These are phyloP conservation scores for Arthroderma sp. DNA, from an alignment of 2,329 filamentous ascomycete species.

Conservation along the genomic window DNA sequence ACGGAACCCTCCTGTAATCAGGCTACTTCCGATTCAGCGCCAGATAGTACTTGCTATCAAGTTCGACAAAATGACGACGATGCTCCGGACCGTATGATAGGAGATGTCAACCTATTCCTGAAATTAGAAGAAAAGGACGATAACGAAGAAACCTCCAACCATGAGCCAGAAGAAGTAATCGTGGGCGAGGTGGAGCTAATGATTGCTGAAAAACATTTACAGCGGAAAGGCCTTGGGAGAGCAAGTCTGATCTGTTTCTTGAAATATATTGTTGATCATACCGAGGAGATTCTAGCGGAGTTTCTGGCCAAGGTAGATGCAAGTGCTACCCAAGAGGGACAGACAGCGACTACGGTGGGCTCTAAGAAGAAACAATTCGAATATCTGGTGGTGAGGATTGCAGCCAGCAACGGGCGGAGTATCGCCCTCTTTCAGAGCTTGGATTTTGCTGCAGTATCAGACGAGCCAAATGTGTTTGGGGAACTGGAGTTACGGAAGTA, in stretches of 20 bases:
- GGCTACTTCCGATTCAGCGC: slow-evolving; percentile 27
- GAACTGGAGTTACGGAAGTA: slow-evolving; percentile 48
- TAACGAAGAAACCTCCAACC: slow-evolving; percentile 15
- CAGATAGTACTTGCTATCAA: neutral
- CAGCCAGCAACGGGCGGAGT: slow-evolving; percentile 44
- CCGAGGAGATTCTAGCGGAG: slow-evolving; percentile 46
- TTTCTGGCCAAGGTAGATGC: slow-evolving; percentile 28
- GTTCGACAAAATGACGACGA: slow-evolving; percentile 36
- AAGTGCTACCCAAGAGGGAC: slow-evolving; percentile 11
- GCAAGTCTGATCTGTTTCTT: slow-evolving; percentile 57
- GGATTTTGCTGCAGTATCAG: slow-evolving; percentile 42
- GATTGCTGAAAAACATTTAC: slow-evolving; percentile 52
- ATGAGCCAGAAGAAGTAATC: slow-evolving; percentile 21
- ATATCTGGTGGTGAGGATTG: slow-evolving; percentile 52
- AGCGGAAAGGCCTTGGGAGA: slow-evolving; percentile 53
- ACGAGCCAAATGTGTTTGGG: slow-evolving; percentile 52
- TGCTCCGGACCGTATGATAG: slow-evolving; percentile 48
- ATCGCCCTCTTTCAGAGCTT: slow-evolving; percentile 49
- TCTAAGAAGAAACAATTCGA: slow-evolving; percentile 15
- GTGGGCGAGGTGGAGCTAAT: slow-evolving; percentile 77
- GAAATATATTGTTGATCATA: slow-evolving; percentile 49
- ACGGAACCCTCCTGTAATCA: slow-evolving; percentile 9
- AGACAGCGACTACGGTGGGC: slow-evolving; percentile 11
- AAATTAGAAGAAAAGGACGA: slow-evolving; percentile 45
- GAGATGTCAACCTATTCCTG: slow-evolving; percentile 74